A percentile compares a stretch with the other conserved stretches of the same genome.
These are phyloP conservation scores for Diaporthe amygdali DNA, from an alignment of 2,329 filamentous ascomycete species.

Conservation along the genomic window DNA sequence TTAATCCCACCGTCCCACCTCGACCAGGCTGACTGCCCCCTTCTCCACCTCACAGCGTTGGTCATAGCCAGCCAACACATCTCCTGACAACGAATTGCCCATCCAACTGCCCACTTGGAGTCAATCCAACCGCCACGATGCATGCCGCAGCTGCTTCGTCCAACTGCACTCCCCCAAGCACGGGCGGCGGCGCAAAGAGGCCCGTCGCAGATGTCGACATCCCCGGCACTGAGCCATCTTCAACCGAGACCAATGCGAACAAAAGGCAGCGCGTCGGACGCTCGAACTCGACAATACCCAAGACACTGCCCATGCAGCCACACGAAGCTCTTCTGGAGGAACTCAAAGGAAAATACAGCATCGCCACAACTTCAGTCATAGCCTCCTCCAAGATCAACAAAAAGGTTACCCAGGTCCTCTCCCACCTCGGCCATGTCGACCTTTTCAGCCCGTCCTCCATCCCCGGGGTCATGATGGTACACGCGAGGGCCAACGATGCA, in stretches of 20 bases:
- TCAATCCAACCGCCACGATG: background rate
- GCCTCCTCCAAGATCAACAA: slow-evolving; percentile 65
- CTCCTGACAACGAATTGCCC: background rate
- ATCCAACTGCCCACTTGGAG: background rate
- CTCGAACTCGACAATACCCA: slow-evolving; percentile 24
- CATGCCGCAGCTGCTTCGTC: background rate
- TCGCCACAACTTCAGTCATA: slow-evolving; percentile 60
- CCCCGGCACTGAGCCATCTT: background rate
- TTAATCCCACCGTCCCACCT: background rate
- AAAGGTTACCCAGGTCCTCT: slow-evolving; percentile 51
- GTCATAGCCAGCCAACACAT: background rate
- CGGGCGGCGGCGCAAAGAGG: slow-evolving; percentile 6
- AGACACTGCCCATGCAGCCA: slow-evolving; percentile 38
- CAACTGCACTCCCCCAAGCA: background rate
- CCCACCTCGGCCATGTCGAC: slow-evolving; percentile 47
- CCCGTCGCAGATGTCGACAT: slow-evolving; percentile 5
- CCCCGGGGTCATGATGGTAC: slow-evolving; percentile 50
- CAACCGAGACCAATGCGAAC: background rate
- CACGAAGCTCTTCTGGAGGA: slow-evolving; percentile 49
- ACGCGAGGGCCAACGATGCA: slow-evolving; percentile 56
- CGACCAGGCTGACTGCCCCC: background rate
- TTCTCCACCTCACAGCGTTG: background rate
- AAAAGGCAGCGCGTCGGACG: slow-evolving; percentile 31
- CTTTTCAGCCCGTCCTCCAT: slow-evolving; percentile 30
- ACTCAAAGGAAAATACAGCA: slow-evolving; percentile 51